Base-by-base conservation (phyloP, 768 basidiomycete genomes). In the Mycena rebaudengoi region DNA sequence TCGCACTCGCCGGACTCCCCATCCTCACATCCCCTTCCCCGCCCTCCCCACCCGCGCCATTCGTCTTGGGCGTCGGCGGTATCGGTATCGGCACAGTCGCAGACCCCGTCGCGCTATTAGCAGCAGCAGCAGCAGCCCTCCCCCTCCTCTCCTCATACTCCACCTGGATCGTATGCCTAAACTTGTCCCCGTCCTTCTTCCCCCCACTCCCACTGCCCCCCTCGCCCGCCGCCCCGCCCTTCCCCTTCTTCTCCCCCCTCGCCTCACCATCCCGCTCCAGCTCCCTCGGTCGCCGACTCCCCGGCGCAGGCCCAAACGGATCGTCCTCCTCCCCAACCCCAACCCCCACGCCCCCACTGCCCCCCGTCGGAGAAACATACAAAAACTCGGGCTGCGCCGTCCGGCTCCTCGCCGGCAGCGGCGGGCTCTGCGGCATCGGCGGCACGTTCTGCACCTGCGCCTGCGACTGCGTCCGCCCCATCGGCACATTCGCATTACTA, bases 121-220 rank as follows among this genome's bases (percentile, higher is more conserved):
- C 43, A 6, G 20, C 41, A 26, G 65, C 23, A 23, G 26, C 21
- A 7, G 35, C 49, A 28, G 37, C 41, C 5, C 21, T 40, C 26
- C 61, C 68, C 69, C 41, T 62, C 46, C 65, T 74, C 74, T 6
- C 89, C 60, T 91, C 92, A 70, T 98, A 99, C 77, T 99, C 98
- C 62, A 99, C 91, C 75, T 99, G 98, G 46, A 99, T 94, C 11
- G 98, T 99, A 76, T 99, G 96, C 49, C 95, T 82, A 76, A 92
- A 90, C 54, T 61, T 67, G 62, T 67, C 66, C 52, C 48, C 58
- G 51, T 60, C 56, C 35, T 62, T 51, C 43, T 67, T 62, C 26
- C 61, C 65, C 51, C 62, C 66, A 35, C 57, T 61, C 28, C 45
- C 52, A 45, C 23, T 55, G 33, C 48, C 32, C 5, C 7, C 26